These are phyloP conservation scores for Gomphus sp. DNA, from an alignment of 1,284 basidiomycete species.

Conservation along the genomic window DNA sequence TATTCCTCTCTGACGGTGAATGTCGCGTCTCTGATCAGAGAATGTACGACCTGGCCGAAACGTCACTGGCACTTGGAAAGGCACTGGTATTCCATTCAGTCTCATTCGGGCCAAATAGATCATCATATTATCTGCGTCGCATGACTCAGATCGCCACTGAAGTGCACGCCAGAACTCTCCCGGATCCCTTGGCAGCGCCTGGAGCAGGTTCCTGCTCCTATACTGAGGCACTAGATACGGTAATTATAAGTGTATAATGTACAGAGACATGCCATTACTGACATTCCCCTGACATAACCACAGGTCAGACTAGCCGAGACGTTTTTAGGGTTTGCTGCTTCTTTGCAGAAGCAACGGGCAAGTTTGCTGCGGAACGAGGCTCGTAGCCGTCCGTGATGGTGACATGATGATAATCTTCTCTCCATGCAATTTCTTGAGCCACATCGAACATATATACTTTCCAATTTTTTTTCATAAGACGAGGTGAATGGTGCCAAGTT, in stretches of 20 bases:
- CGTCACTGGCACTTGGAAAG: conserved; percentile 40
- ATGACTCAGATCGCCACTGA: conserved; percentile 48
- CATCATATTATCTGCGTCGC: conserved; percentile 28
- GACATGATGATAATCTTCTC: too few relatives aligned
- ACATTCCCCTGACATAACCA: neutral
- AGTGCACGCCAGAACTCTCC: conserved; percentile 37
- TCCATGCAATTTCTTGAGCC: too few relatives aligned
- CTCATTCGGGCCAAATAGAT: conserved; percentile 39
- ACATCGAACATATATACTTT: too few relatives aligned
- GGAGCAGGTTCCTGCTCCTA: conserved; percentile 39
- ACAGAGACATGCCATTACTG: neutral
- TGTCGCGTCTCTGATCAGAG: conserved; percentile 29
- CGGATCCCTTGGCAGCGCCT: conserved; percentile 30
- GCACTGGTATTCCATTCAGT: conserved; percentile 52
- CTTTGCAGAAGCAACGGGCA: conserved; percentile 46
- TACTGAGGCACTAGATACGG: conserved; percentile 44
- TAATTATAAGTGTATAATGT: conserved; percentile 19
- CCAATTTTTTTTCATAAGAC: too few relatives aligned
- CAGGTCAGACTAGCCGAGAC: conserved; percentile 50
- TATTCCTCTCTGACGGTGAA: conserved; percentile 57
- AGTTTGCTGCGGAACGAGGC: conserved; percentile 25
- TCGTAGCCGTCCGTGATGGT: neutral
- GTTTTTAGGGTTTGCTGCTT: conserved; percentile 54
- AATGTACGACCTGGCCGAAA: conserved; percentile 37
- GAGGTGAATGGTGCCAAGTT: too few relatives aligned